Evolutionary conservation across 768 basidiomycete species (phyloP), one percentile per base, ranked within the genome.

Genomic region (Mycena polygramma): DNA sequence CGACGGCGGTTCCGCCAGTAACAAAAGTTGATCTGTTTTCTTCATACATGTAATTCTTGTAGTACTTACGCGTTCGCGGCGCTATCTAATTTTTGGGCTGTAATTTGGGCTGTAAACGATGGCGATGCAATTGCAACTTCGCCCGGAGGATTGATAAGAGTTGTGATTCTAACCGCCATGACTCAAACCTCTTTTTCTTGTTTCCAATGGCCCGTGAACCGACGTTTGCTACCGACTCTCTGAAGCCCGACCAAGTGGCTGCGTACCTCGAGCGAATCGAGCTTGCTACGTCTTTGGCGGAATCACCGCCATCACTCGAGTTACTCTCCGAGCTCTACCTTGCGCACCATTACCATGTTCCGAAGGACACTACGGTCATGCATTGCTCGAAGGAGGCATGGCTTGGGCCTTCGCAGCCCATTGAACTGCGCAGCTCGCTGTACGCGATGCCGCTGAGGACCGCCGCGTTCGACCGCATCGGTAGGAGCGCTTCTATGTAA

Each of bases 221-320:
- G 41, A 73, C 72, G 3, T 73, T 73, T 54, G 69, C 72, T n/a
- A 66, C 62, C 10, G 72, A 73, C 48, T 37, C 66, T 0, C 46
- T 73, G 37, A 41, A 5, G 4, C 15, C 36, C 24, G 57, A 58
- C 14, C 69, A 73, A 30, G 43, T 73, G 7, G 69, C 68, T 2
- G 72, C 72, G 22, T 73, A 73, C 30, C 69, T 73, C n/a, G 7
- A 54, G 4, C 69, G 72, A 5, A 67, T 73, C 41, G 62, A 73
- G 30, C 57, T 73, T 22, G 24, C 66, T 0, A 7, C 66, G 7
- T 55, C 68, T 14, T 24, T 68, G 36, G 69, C 69, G 4, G 57
- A 55, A 1, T 73, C 69, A 0, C 35, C 57, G 26, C 69, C 72
- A 10, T 73, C 72, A 19, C 66, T 73, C 17, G 57, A 63, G 26